Base-by-base conservation (phyloP, 2,329 filamentous ascomycete genomes). In the Coccinonectria pachysandricola region DNA sequence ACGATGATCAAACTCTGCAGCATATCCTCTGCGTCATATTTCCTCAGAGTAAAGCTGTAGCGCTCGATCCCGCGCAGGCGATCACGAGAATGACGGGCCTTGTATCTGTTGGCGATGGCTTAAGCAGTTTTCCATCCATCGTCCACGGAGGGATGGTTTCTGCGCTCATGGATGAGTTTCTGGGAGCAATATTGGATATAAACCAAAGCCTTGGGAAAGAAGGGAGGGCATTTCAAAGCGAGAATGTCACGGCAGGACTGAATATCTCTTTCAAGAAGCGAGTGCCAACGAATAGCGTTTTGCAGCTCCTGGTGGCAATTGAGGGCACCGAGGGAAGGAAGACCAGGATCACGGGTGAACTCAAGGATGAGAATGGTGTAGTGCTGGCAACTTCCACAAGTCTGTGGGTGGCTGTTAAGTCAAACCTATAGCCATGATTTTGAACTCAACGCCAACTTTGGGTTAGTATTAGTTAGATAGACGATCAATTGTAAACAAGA, bases 71-170 rank as follows among this genome's bases (percentile, higher is more conserved):
- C 2, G 15, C 23, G 3, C 38, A 39, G 7, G 43, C 41, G 9
- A 40, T 60, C 30, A 36, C 34, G 11, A 39, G 49, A 21, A 37
- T 53, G 8, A 37, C 43, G 1, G 42, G 48, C 2, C 42, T 60
- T 12, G 48, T 53, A 25, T 38, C 48, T 2, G 39, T 59, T 6
- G 52, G 52, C 1, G 36, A 45, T 2, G 54, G 53, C 2, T 36
- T 59, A 5, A 48, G 43, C 6, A 54, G 57, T 2, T 53, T 48
- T 17, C 38, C 46, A 1, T 39, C 39, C 6, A 31, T 58, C 7
- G 33, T 56, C 3, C 56, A 60, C 28, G 57, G 57, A 6, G 57
- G 57, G 8, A 35, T 58, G 23, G 40, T 45, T 7, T 48, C 49
- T 18, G 39, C 55, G 5, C 34, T 60, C 27, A 32, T 54, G 13